These are phyloP conservation scores for Tympanopsis confertula DNA, from an alignment of 2,329 filamentous ascomycete species.

Conservation along the genomic window DNA sequence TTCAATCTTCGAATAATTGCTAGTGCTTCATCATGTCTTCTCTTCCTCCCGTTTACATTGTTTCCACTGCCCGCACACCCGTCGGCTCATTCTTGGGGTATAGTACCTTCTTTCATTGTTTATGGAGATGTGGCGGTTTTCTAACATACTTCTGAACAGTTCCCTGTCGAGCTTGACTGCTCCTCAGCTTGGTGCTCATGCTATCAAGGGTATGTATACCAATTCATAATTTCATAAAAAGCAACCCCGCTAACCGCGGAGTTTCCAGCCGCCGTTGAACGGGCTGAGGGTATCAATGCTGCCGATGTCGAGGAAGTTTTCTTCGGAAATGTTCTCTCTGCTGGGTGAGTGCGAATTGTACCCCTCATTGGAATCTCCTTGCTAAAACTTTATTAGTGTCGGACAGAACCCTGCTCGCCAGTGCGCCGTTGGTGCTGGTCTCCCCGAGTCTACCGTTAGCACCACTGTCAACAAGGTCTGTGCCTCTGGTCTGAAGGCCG, in stretches of 20 bases:
- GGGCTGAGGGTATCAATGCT: conserved; percentile 74
- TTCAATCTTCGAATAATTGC: background rate
- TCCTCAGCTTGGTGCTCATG: conserved; percentile 75
- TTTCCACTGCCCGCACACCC: conserved; percentile 81
- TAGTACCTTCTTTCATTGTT: conserved; percentile 16
- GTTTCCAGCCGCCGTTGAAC: conserved; percentile 60
- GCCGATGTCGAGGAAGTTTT: conserved; percentile 91
- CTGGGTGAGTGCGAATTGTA: conserved; percentile 49
- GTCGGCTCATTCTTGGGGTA: conserved; percentile 91
- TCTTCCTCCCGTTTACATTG: conserved; percentile 86
- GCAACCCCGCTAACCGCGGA: background rate
- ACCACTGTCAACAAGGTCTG: conserved; percentile 99
- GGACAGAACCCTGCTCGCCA: conserved; percentile 95
- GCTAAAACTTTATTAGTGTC: conserved; percentile 40
- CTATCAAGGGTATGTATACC: conserved; percentile 67
- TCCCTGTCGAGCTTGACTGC: conserved; percentile 81
- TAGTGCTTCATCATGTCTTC: conserved; percentile 52
- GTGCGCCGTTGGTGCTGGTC: conserved; percentile 79
- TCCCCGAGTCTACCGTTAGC: conserved; percentile 66
- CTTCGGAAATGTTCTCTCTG: conserved; percentile 95
- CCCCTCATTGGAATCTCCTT: conserved; percentile 4
- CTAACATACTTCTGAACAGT: conserved; percentile 30
- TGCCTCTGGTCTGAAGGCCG: conserved; percentile 86
- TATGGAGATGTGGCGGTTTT: conserved; percentile 6
- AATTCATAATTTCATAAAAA: conserved; percentile 4